Evolutionary conservation across 176 grass and related monocot genomes (phyloP), one percentile per base, ranked within the genome.

Genomic region (Ensete ventricosum): DNA sequence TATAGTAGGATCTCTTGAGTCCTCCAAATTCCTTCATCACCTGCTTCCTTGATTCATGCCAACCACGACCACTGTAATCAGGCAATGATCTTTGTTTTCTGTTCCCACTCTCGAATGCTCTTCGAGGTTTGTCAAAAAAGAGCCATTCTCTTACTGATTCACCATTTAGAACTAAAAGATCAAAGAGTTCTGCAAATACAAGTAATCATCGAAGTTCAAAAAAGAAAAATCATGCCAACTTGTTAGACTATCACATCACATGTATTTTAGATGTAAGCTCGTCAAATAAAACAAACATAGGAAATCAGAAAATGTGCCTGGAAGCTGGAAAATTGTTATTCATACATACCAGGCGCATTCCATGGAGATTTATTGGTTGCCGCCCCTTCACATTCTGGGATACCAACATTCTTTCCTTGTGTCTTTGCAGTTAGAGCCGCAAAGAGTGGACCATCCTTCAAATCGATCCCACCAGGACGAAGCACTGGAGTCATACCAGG

Each of bases 1-100:
- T 69, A 27, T 69, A 69, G 29, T 69, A 69, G 27, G 67, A 69
- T 27, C 67, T 69, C 67, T 69, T 69, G 26, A 50, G 48, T 48
- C 67, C 67, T 50, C 67, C 67, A 69, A 69, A 69, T 69, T 69
- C 67, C 29, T 69, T 50, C 67, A 69, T 69, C 67, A 69, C 67
- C 29, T 69, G 67, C 67, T 69, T 69, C 16, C 67, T 69, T 5
- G 67, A 69, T 69, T 69, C 67, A 69, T 69, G 67, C 67, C 67
- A 69, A 69, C 67, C 67, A 49, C 67, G 67, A 7, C 67, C 67
- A 48, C 8, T 50, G 14, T 69, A 69, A 69, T 69, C 67, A 69
- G 67, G 67, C 10, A 69, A 16, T 19, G 67, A 69, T 43, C 67
- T 69, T 9, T 69, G 67, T 14, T 69, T 69, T 43, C 67, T 14